Percentiles rank a stretch among this genome's conserved stretches.
These are phyloP conservation scores for Pittosporum tobira DNA, from an alignment of 129 eudicot genomes.

Conservation along the genomic window DNA sequence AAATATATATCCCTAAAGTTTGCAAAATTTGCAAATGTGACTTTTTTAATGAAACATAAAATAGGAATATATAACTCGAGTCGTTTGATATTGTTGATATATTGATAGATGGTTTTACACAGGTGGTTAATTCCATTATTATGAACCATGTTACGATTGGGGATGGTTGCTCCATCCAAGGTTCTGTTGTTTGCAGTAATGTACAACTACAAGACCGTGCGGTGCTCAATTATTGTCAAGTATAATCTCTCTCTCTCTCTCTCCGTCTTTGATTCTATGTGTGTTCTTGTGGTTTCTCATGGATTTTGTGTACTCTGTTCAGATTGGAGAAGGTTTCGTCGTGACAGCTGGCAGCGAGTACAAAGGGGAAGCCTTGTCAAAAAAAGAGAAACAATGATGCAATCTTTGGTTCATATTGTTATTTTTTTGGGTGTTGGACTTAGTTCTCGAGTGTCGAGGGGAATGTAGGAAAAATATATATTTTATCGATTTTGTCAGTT, in stretches of 20 bases:
- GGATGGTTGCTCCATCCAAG: conserved; percentile 91
- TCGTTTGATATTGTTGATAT: background rate
- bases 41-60: too few relatives aligned
- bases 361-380: conserved; percentile 80
- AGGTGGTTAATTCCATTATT: conserved; percentile 77
- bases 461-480: too few relatives aligned
- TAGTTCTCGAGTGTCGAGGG: too few relatives aligned
- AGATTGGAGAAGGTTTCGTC: conserved; percentile 91
- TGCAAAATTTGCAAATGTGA: too few relatives aligned
- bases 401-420: background rate
- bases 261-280: background rate
- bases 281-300: background rate
- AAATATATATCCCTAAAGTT: too few relatives aligned
- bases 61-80: too few relatives aligned
- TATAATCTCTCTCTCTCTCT: conserved; percentile 15
- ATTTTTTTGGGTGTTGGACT: too few relatives aligned
- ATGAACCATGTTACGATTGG: conserved; percentile 79
- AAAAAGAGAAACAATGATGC: conserved; percentile 39
- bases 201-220: conserved; percentile 90
- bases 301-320: background rate
- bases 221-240: conserved; percentile 79
- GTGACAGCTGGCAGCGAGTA: conserved; percentile 69
- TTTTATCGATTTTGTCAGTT: too few relatives aligned
- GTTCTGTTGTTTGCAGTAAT: conserved; percentile 75
- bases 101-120: too few relatives aligned